Evolutionary conservation across 2,329 filamentous ascomycete genomes (phyloP), one percentile per base, ranked within the genome.

Genomic region (Dryadomyces quercus-mongolicae): DNA sequence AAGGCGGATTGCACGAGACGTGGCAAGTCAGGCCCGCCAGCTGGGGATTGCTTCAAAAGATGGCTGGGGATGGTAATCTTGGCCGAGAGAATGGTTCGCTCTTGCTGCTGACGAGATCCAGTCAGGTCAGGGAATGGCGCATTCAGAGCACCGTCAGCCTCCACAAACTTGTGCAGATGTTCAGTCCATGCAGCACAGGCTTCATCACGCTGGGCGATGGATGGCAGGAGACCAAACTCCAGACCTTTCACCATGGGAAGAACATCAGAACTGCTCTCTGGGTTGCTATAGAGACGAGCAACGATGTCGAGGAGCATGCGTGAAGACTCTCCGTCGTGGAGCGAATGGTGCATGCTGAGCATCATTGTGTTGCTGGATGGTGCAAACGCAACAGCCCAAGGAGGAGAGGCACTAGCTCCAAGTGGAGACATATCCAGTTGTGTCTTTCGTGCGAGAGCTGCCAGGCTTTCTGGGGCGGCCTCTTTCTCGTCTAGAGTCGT

Each of bases 261-360:
- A 21, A 12, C 31, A 48, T 49, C n/a, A 13, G n/a, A n/a, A n/a
- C n/a, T 31, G 15, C 15, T 4, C 16, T 20, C 44, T 2, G 55
- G 43, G n/a, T 44, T 34, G 13, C 12, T 9, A 38, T 57, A 57
- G 34, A 58, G 18, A 2, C 9, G 20, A 1, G 47, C 47, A 7
- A 58, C 71, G 58, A 81, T 74, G 3, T 70, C 61, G 6, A 83
- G 67, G 5, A 85, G 68, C 10, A 74, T 64, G 10, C 71, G 67
- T 20, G 85, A 66, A 42, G 80, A 80, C 48, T 77, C 74, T 1
- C 78, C 80, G 68, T 86, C 82, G 58, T 84, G 84, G 2, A 85
- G 67, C 1, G 81, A 76, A 63, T 86, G 82, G 55, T 83, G 74
- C 7, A 82, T 61, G 4, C 64, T 69, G 16, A 71, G 47, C 51